Evolutionary conservation across 495 filamentous ascomycete species (phyloP).

Genomic region (Amorphotheca resinae): DNA sequence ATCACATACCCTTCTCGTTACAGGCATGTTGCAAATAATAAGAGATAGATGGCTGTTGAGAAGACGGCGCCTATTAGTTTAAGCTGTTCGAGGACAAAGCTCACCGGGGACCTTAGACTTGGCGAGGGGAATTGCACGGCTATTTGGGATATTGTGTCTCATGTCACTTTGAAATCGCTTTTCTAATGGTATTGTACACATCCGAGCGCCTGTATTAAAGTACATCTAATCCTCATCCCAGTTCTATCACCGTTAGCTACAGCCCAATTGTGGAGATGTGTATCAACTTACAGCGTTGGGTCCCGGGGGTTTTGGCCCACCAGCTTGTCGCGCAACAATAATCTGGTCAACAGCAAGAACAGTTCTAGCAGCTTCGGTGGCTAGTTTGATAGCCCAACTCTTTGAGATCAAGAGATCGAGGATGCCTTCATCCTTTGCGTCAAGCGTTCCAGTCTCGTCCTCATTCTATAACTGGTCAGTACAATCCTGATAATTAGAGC

Average conservation of each 20-base stretch:
- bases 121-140: background rate
- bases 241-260: slow-evolving; percentile 38
- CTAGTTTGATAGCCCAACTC: slow-evolving; percentile 91
- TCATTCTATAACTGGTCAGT: slow-evolving; percentile 38
- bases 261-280: background rate
- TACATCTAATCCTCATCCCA: slow-evolving; percentile 85
- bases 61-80: background rate
- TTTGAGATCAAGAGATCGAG: slow-evolving; percentile 85
- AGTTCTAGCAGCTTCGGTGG: slow-evolving; percentile 87
- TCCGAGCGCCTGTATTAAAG: slow-evolving; percentile 9
- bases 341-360: slow-evolving; percentile 98
- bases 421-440: slow-evolving; percentile 82
- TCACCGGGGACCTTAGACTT: background rate
- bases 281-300: slow-evolving; percentile 50
- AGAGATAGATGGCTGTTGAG: background rate
- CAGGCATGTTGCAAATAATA: background rate
- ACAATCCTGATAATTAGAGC: background rate
- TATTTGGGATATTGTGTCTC: background rate
- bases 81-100: background rate
- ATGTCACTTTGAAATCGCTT: background rate
- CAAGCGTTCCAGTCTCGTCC: slow-evolving; percentile 65
- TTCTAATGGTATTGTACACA: slow-evolving; percentile 12
- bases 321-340: slow-evolving; percentile 94
- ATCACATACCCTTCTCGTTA: background rate
- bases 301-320: slow-evolving; percentile 90